A percentile compares a stretch with the other conserved stretches of the same genome.
Conservation (phyloP, 345 rosid genomes). For the Boechera stricta region DNA sequence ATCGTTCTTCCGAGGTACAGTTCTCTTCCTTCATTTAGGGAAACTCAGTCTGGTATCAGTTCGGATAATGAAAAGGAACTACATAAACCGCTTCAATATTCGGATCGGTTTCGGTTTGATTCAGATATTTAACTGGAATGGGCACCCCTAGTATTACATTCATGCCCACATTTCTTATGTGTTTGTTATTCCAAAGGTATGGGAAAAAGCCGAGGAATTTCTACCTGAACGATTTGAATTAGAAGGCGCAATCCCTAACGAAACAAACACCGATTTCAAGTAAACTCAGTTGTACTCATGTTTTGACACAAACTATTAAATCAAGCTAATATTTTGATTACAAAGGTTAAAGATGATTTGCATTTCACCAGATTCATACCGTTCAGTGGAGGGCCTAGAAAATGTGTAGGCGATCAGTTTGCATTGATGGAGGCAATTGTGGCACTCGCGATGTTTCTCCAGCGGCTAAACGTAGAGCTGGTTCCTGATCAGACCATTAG, state of each 20-base stretch:
- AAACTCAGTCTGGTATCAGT: neutral
- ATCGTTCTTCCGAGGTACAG: slow-evolving; percentile 79
- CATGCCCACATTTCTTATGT: slow-evolving; percentile 3
- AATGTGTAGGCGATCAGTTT: slow-evolving; percentile 96
- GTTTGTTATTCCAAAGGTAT: slow-evolving; percentile 60
- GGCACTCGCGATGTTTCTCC: slow-evolving; percentile 75
- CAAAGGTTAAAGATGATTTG: slow-evolving; percentile 14
- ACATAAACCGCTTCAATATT: neutral
- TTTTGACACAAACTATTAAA: slow-evolving; percentile 16
- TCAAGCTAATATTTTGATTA: slow-evolving; percentile 1
- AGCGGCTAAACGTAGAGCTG: slow-evolving; percentile 74
- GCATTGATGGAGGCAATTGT: slow-evolving; percentile 90
- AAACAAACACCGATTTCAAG: slow-evolving; percentile 94
- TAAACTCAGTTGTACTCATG: slow-evolving; percentile 33
- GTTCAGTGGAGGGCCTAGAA: slow-evolving; percentile 95
- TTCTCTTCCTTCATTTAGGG: slow-evolving; percentile 10
- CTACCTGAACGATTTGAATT: slow-evolving; percentile 80
- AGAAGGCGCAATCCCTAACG: slow-evolving; percentile 85
- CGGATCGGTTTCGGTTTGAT: neutral
- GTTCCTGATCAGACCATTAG: slow-evolving; percentile 84
- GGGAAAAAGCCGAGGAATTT: slow-evolving; percentile 95
- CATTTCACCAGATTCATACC: slow-evolving; percentile 71
- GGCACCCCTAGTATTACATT: too few relatives aligned
- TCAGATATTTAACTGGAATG: neutral
- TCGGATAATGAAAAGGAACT: neutral